Base-by-base conservation (phyloP, 768 basidiomycete genomes). In the Leccinum sublutescens region DNA sequence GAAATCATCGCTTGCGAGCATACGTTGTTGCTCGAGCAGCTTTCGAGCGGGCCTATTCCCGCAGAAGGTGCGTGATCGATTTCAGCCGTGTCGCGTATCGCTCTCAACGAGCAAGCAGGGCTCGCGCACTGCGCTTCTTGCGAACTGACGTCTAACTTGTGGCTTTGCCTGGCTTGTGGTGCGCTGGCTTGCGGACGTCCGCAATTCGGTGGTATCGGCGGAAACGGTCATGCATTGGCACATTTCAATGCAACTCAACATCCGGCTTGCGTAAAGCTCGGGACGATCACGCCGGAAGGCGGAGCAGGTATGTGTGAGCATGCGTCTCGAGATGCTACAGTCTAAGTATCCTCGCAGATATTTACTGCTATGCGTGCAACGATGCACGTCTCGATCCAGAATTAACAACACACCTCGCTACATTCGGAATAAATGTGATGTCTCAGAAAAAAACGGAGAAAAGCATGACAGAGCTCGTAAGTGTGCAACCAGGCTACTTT, bases 231-330 rank as follows among this genome's bases (percentile, higher is more conserved):
- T 67, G 96, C 90, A 0, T 73, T 98, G 33, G 70, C 76, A 10
- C 97, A 99, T 69, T 96, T 79, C 53, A 71, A 88, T 50, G 77
- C 81, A 48, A 87, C 88, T 0, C 77, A 79, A 0, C 97, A 99
- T 67, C 81, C 86, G 0, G 81, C 95, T 21, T 89, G 88, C 56
- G 95, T 98, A 34, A 99, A 98, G 71, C 78, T 98, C 0, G 97
- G 97, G 0, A 98, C 96, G 0, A 97, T 99, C 63, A 95, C 95
- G 1, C 91, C 97, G 0, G 95, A 98, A 68, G 96, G 96, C 2
- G 83, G 78, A 1, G 96, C 92, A 57, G 94, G 94, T 92, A 53
- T 29, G 85, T 72, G 8, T 6, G 5, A 11, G 21, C 36, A 15
- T n/a, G 1, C 55, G 17, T 50, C 49, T 54, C 0, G 15, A n/a